Evolutionary conservation across 768 basidiomycete genomes (phyloP), one percentile per base, ranked within the genome.

Genomic region (Crassisporium funariophilum): DNA sequence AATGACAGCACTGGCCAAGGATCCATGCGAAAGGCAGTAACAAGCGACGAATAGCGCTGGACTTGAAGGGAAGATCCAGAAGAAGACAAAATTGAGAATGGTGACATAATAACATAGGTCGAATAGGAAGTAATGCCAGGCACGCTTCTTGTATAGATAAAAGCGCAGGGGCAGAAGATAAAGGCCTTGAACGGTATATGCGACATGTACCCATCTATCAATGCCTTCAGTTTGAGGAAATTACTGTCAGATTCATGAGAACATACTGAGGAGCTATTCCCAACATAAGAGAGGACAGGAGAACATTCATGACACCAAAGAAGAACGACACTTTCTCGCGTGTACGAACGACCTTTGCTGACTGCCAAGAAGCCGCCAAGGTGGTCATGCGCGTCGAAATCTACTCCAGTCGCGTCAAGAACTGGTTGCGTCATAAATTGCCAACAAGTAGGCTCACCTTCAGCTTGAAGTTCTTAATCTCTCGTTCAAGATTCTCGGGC

Each of bases 111-210:
- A 97, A 68, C 95, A 98, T 19, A 94, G 71, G 67, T 91, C 89
- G 66, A 91, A 92, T 33, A 93, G 78, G 73, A 95, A 95, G 68
- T 95, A 97, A 65, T 97, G 94, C 84, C 89, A 98, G 5, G 81
- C 78, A 45, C 91, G 88, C 63, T 88, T 84, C 78, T 97, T 97
- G 78, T 98, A 98, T 17, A 68, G 78, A 68, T 88, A 97, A 5
- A 75, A 78, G 29, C 95, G 88, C 29, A 87, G 69, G 1, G 95
- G 93, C 5, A 97, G 79, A 41, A 95, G 85, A 62, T 85, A 86
- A 25, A 83, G 66, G 17, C 80, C 79, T 62, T 88, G 89, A 0
- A 84, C 59, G 1, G 93, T 92, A 65, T 98, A 98, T 4, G 84
- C 78, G 11, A 94, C 75, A 46, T 95, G 95, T 16, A 95, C 77